These are phyloP conservation scores for Jatropha multifida DNA, from an alignment of 441 rosid genomes.

Conservation along the genomic window DNA sequence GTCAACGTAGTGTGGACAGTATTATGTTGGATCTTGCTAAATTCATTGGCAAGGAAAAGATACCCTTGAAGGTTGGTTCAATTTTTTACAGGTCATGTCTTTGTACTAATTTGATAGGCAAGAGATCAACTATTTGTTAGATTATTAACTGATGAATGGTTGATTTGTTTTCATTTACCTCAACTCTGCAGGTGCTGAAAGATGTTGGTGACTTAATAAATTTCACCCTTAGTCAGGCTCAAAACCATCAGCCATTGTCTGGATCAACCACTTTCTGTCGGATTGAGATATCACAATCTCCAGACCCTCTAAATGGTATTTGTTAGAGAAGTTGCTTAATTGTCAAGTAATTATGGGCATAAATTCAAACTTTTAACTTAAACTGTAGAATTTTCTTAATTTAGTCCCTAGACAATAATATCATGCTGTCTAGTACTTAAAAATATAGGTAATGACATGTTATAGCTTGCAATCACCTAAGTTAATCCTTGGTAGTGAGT, in stretches of 20 bases:
- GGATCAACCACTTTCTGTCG: slow-evolving; percentile 84
- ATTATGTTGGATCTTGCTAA: slow-evolving; percentile 83
- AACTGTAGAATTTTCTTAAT: background rate
- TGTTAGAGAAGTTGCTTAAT: slow-evolving; percentile 16
- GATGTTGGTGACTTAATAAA: slow-evolving; percentile 80
- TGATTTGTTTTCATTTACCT: slow-evolving; percentile 22
- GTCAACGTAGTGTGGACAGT: slow-evolving; percentile 61
- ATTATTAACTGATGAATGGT: slow-evolving; percentile 9
- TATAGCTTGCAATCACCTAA: background rate
- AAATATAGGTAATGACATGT: background rate
- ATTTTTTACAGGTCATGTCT: slow-evolving; percentile 6
- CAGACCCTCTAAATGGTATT: slow-evolving; percentile 82
- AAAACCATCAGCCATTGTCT: slow-evolving; percentile 65
- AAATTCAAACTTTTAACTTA: slow-evolving; percentile 1
- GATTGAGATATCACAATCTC: slow-evolving; percentile 61
- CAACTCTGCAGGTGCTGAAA: slow-evolving; percentile 66
- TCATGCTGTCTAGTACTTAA: background rate
- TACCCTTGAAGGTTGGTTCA: slow-evolving; percentile 75
- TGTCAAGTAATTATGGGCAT: background rate
- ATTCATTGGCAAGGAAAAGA: slow-evolving; percentile 77
- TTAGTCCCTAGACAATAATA: background rate
- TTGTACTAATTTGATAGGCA: slow-evolving; percentile 1
- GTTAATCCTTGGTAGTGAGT: background rate
- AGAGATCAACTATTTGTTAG: background rate
- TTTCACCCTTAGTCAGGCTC: slow-evolving; percentile 73